Percentiles rank a stretch among this genome's conserved stretches.
These are phyloP conservation scores for Sugiyamaella sp. DNA, from an alignment of 1,139 yeast genomes.

Conservation along the genomic window DNA sequence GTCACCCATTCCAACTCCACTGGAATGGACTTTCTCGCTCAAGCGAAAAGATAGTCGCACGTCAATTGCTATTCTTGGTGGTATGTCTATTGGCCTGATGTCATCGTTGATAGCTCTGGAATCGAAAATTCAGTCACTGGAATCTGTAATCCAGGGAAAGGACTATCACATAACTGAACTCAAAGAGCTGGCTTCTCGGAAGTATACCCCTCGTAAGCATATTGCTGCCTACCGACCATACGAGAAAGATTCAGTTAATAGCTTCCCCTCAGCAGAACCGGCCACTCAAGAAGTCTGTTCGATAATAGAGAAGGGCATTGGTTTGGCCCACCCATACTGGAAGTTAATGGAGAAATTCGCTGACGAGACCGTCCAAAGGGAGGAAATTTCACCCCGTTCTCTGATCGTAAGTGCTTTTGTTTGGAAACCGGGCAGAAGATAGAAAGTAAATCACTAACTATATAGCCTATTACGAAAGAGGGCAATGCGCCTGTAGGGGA, in stretches of 20 bases:
- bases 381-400: too few relatives aligned
- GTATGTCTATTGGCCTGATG: slow-evolving; percentile 19
- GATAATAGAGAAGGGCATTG: neutral
- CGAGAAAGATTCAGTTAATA: neutral
- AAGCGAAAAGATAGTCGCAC: slow-evolving; percentile 5
- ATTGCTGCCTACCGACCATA: slow-evolving; percentile 13
- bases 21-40: slow-evolving; percentile 25
- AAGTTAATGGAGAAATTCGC: neutral
- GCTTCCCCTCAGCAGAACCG: too few relatives aligned
- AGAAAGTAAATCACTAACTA: too few relatives aligned
- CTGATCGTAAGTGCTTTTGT: too few relatives aligned
- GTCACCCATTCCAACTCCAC: slow-evolving; percentile 22
- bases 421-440: too few relatives aligned
- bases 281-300: neutral
- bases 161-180: slow-evolving; percentile 27
- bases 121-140: slow-evolving; percentile 16
- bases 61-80: slow-evolving; percentile 9
- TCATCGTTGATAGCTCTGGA: slow-evolving; percentile 17
- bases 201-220: slow-evolving; percentile 23
- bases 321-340: slow-evolving; percentile 5
- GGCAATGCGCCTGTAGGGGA: too few relatives aligned
- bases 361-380: neutral
- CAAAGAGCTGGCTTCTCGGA: neutral
- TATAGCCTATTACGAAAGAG: too few relatives aligned
- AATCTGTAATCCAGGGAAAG: slow-evolving; percentile 22